These are phyloP conservation scores for Amorphotheca resinae DNA, from an alignment of 495 filamentous ascomycete genomes.

Conservation along the genomic window DNA sequence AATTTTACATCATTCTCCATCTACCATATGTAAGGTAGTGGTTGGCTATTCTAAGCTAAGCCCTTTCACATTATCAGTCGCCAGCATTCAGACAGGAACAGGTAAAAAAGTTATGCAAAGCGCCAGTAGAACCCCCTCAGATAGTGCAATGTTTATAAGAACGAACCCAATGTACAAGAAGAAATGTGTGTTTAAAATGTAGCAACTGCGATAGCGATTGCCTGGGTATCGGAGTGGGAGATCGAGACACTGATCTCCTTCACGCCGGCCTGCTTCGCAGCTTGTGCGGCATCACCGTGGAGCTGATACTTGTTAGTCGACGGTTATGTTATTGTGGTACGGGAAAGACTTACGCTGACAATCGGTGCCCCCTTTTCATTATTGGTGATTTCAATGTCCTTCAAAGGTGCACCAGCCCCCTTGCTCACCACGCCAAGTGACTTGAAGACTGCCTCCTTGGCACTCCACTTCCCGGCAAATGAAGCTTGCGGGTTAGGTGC, in stretches of 20 bases:
- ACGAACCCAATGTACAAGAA: background rate
- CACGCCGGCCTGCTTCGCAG: constrained; percentile 71
- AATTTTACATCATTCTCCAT: too few species aligned
- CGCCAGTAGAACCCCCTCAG: too few species aligned
- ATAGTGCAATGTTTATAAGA: too few species aligned
- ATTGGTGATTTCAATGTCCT: constrained; percentile 83
- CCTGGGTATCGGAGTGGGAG: constrained; percentile 83
- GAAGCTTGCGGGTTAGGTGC: constrained; percentile 66
- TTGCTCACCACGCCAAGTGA: constrained; percentile 76
- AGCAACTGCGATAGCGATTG: constrained; percentile 85
- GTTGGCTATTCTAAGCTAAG: too few species aligned
- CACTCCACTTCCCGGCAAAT: constrained; percentile 89
- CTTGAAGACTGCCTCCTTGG: constrained; percentile 99
- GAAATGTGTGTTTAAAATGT: constrained; percentile 42
- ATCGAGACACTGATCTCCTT: constrained; percentile 86
- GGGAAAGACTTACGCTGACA: constrained; percentile 59
- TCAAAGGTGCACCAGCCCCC: constrained; percentile 79
- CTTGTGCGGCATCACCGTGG: constrained; percentile 67
- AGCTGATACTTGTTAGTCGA: constrained; percentile 40
- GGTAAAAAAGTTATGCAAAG: too few species aligned
- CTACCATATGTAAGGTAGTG: too few species aligned
- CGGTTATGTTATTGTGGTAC: background rate
- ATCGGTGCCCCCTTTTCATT: constrained; percentile 70
- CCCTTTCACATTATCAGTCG: too few species aligned
- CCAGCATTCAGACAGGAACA: too few species aligned